Conservation (phyloP, 163 green algal species). For the Chloromonas sp. region DNA sequence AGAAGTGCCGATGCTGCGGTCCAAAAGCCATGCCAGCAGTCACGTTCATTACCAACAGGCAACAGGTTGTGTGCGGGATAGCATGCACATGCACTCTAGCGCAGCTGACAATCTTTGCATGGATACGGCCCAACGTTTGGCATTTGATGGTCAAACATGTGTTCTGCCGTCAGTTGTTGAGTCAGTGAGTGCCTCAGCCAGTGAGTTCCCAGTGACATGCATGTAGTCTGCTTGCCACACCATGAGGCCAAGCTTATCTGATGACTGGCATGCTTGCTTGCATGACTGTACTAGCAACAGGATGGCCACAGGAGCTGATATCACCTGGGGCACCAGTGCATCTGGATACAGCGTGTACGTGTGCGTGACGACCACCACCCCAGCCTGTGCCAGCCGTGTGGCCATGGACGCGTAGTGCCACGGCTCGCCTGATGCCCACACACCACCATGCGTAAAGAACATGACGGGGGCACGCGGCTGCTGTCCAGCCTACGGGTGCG, state of each 20-base stretch:
- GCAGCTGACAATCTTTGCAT: neutral
- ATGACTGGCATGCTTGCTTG: neutral
- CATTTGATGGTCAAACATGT: too few relatives aligned
- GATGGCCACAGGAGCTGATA: neutral
- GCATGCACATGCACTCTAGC: neutral
- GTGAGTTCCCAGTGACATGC: too few relatives aligned
- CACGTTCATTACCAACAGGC: too few relatives aligned
- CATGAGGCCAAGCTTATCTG: too few relatives aligned
- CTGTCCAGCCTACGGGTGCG: too few relatives aligned
- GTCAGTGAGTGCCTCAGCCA: too few relatives aligned
- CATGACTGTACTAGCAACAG: neutral
- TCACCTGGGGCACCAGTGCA: conserved; percentile 25
- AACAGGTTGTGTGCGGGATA: too few relatives aligned
- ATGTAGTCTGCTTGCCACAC: too few relatives aligned
- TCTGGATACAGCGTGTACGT: conserved; percentile 42
- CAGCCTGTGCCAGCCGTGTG: conserved; percentile 48
- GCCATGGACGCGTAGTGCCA: conserved; percentile 65
- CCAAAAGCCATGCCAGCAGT: too few relatives aligned
- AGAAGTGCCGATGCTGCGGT: neutral
- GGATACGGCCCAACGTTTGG: neutral
- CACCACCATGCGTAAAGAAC: conserved; percentile 70
- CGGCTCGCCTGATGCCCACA: conserved; percentile 49
- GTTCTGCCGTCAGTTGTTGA: too few relatives aligned
- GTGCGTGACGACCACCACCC: conserved; percentile 55
- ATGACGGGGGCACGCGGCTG: conserved; percentile 40